Evolutionary conservation across 768 basidiomycete species (phyloP).

Genomic region (Cubamyces lactineus): DNA sequence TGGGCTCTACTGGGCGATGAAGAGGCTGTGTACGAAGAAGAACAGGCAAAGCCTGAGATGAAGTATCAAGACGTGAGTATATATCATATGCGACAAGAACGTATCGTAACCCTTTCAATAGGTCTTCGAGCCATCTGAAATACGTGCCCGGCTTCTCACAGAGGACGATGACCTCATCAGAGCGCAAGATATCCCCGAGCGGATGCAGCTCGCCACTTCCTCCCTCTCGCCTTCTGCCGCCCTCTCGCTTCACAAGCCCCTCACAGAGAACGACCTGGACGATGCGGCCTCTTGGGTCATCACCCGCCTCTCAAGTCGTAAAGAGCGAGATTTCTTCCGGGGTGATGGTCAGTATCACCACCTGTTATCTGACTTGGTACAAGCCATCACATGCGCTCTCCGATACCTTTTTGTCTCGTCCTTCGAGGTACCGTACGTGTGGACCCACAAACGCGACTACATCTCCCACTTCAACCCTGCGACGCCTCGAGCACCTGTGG

Average conservation of each 20-base stretch:
- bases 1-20: conserved; percentile 91
- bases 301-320: conserved; percentile 69
- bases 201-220: conserved; percentile 90
- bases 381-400: conserved; percentile 79
- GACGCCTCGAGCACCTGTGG: conserved; percentile 62
- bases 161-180: conserved; percentile 95
- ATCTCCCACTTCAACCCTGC: conserved; percentile 79
- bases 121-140: conserved; percentile 99
- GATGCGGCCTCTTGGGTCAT: conserved; percentile 91
- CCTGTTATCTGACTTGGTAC: conserved; percentile 68
- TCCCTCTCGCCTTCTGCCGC: conserved; percentile 73
- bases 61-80: conserved; percentile 80
- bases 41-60: conserved; percentile 68
- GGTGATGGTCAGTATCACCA: conserved; percentile 60
- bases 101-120: conserved; percentile 38
- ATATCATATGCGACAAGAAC: conserved; percentile 12
- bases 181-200: conserved; percentile 88
- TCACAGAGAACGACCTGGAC: conserved; percentile 73
- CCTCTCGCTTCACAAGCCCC: conserved; percentile 60
- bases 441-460: conserved; percentile 91
- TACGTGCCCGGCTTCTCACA: conserved; percentile 83
- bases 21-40: conserved; percentile 51
- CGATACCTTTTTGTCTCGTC: conserved; percentile 84
- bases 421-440: conserved; percentile 94
- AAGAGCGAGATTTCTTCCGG: conserved; percentile 74